These are phyloP conservation scores for Prunus kanzakura DNA, from an alignment of 306 rosid genomes.

Conservation along the genomic window DNA sequence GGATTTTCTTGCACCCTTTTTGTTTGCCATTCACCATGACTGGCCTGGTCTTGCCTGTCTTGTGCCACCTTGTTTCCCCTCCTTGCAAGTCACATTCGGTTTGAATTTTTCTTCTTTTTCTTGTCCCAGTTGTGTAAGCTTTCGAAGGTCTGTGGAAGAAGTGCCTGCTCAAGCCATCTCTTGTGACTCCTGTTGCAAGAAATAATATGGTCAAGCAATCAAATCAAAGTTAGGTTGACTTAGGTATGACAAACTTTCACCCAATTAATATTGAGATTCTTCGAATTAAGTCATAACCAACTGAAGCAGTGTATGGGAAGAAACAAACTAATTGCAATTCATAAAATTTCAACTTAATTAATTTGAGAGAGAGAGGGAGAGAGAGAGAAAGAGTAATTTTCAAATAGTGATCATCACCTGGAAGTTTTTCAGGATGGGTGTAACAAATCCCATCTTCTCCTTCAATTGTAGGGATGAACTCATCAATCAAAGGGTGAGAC, in stretches of 20 bases:
- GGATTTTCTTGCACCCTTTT: slow-evolving; percentile 93
- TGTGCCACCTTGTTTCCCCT: slow-evolving; percentile 97
- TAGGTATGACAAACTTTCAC: slow-evolving; percentile 49
- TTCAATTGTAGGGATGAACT: slow-evolving; percentile 93
- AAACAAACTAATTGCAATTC: neutral
- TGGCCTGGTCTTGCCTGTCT: slow-evolving; percentile 92
- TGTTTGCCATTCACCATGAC: slow-evolving; percentile 85
- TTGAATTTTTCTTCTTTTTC: slow-evolving; percentile 91
- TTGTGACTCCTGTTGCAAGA: slow-evolving; percentile 61
- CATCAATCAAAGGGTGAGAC: slow-evolving; percentile 98
- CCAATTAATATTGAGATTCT: neutral
- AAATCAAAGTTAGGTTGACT: slow-evolving; percentile 57
- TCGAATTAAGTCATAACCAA: slow-evolving; percentile 28
- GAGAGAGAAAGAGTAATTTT: neutral
- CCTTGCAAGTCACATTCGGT: slow-evolving; percentile 76
- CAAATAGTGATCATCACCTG: slow-evolving; percentile 42
- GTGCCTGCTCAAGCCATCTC: slow-evolving; percentile 93
- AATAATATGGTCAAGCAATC: neutral
- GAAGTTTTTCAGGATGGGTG: slow-evolving; percentile 99
- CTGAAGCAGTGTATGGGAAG: neutral
- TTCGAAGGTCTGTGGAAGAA: slow-evolving; percentile 96
- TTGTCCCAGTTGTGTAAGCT: slow-evolving; percentile 98
- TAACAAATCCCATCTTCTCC: slow-evolving; percentile 99
- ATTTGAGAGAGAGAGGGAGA: neutral
- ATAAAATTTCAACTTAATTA: neutral